phyloP scores from a whole-genome alignment of 768 basidiomycete genomes.

The Lactarius tabidus region DNA sequence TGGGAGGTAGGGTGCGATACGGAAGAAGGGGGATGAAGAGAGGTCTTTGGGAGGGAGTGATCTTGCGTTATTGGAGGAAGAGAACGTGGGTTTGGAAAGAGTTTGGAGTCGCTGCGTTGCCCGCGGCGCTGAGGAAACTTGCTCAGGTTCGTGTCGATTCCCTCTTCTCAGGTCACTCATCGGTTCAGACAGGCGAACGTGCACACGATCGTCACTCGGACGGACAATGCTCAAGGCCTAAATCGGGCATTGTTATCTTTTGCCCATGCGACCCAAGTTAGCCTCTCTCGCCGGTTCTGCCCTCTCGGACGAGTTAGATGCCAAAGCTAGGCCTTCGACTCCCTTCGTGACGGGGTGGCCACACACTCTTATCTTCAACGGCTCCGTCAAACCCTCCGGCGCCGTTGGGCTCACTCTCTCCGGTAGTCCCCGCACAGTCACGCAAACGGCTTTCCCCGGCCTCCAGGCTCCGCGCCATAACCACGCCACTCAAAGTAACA shows the following conservation, averaged over 20 bases:
- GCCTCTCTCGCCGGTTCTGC: slow-evolving; percentile 23
- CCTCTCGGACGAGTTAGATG: neutral
- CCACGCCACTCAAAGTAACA: slow-evolving; percentile 41
- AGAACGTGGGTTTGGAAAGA: slow-evolving; percentile 45
- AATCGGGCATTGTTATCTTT: too few species aligned
- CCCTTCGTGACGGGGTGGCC: slow-evolving; percentile 76
- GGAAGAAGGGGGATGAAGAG: too few species aligned
- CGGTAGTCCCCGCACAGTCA: slow-evolving; percentile 19
- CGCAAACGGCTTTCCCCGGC: slow-evolving; percentile 30
- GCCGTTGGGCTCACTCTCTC: slow-evolving; percentile 40
- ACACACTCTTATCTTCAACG: slow-evolving; percentile 63
- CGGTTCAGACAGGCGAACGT: slow-evolving; percentile 29
- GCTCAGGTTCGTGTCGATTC: slow-evolving; percentile 35
- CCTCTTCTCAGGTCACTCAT: neutral
- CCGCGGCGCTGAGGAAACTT: slow-evolving; percentile 37
- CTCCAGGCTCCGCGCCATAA: slow-evolving; percentile 36
- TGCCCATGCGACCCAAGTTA: slow-evolving; percentile 47
- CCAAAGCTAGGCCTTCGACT: slow-evolving; percentile 70
- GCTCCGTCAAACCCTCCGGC: slow-evolving; percentile 54
- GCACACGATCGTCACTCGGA: slow-evolving; percentile 47
- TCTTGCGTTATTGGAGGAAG: slow-evolving; percentile 22
- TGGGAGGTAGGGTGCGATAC: too few species aligned
- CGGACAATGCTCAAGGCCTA: slow-evolving; percentile 37
- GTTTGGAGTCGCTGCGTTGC: slow-evolving; percentile 45
- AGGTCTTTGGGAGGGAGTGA: too few species aligned